Conservation (phyloP, 164 flowering plant species). For the Aristolochia contorta region DNA sequence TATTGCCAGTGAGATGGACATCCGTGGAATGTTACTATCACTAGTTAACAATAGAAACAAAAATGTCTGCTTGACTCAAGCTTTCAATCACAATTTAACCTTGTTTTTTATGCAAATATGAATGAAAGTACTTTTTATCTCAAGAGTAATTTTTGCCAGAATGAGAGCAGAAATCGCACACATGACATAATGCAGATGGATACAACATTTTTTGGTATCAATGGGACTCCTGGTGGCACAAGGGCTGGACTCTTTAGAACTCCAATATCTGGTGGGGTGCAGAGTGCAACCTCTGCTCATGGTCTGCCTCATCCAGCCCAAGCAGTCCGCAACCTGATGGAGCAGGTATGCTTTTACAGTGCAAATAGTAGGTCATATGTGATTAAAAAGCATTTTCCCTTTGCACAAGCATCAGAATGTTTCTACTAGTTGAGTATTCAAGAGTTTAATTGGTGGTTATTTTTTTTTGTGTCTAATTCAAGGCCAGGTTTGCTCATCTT, state of each 20-base stretch:
- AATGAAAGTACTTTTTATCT: slow-evolving; percentile 4
- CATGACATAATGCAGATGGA: slow-evolving; percentile 20
- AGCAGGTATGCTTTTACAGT: slow-evolving; percentile 50
- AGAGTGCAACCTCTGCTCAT: slow-evolving; percentile 99
- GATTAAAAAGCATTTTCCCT: too few species aligned
- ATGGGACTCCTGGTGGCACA: slow-evolving; percentile 44
- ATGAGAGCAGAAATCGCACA: slow-evolving; percentile 14
- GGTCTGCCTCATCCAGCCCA: slow-evolving; percentile 92
- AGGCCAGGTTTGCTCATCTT: slow-evolving; percentile 99
- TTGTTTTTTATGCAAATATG: too few species aligned
- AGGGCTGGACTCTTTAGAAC: slow-evolving; percentile 95
- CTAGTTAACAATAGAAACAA: too few species aligned
- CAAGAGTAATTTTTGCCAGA: slow-evolving; percentile 43
- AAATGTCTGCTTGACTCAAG: too few species aligned
- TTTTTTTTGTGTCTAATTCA: slow-evolving; percentile 13
- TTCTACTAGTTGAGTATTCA: too few species aligned
- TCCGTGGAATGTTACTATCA: too few species aligned
- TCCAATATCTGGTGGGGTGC: slow-evolving; percentile 99
- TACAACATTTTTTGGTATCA: slow-evolving; percentile 21
- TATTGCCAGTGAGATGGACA: too few species aligned
- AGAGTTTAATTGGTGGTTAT: background rate
- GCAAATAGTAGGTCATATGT: background rate
- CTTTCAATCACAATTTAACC: too few species aligned
- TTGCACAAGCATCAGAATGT: too few species aligned
- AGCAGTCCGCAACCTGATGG: slow-evolving; percentile 98